These are phyloP conservation scores for Chrysosporium keratinophilum DNA, from an alignment of 2,329 filamentous ascomycete species.

Conservation along the genomic window DNA sequence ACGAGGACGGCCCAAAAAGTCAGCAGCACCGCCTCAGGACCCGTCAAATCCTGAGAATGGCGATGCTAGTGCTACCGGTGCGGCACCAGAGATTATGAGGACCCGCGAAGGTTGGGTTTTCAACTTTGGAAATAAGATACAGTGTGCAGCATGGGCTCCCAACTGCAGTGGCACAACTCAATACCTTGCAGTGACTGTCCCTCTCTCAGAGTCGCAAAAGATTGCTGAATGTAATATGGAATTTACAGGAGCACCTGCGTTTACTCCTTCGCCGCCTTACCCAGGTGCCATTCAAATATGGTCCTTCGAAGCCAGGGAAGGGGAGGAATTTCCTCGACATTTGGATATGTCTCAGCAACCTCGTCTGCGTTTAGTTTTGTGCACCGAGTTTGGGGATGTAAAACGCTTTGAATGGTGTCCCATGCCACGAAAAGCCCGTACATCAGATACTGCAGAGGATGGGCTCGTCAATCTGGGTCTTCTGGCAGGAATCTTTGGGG, in stretches of 20 bases:
- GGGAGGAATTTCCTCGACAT: conserved; percentile 24
- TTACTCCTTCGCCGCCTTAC: conserved; percentile 40
- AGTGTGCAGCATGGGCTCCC: conserved; percentile 42
- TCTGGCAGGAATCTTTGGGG: conserved; percentile 48
- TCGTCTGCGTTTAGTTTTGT: conserved; percentile 42
- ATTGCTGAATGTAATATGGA: conserved; percentile 21
- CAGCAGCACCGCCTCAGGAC: not conserved
- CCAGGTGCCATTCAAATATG: conserved; percentile 49
- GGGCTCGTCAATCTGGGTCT: conserved; percentile 37
- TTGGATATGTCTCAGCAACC: conserved; percentile 39
- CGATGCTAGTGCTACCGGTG: not conserved
- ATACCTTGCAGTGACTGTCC: conserved; percentile 45
- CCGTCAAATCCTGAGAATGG: not conserved
- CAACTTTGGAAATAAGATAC: conserved; percentile 45
- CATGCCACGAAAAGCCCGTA: conserved; percentile 27
- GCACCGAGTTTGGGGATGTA: conserved; percentile 48
- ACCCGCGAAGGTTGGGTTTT: conserved; percentile 44
- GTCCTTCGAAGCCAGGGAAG: conserved; percentile 39
- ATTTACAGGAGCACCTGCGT: conserved; percentile 38
- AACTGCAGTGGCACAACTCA: conserved; percentile 39
- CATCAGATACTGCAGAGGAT: conserved; percentile 20
- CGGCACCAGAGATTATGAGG: conserved; percentile 16
- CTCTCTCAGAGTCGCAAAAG: conserved; percentile 32
- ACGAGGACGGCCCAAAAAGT: conserved; percentile 14
- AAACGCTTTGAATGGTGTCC: conserved; percentile 50